Percentiles rank a stretch among this genome's conserved stretches.
phyloP scores from a whole-genome alignment of 2,329 filamentous ascomycete genomes.

The Emmonsia crescens region DNA sequence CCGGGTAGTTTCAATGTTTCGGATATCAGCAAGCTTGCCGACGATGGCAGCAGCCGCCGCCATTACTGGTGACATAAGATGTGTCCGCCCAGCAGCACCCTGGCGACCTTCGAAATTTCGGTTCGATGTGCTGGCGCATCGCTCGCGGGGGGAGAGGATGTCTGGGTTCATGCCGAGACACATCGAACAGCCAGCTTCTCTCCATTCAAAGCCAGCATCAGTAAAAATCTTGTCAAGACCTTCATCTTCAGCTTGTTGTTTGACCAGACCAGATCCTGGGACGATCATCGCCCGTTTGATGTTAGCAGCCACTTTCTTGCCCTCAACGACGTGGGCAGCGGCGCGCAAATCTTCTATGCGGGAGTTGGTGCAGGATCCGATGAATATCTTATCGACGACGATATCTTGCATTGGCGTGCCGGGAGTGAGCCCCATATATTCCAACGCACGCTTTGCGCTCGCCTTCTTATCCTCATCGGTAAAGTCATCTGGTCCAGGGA shows the following conservation, averaged over 20 bases:
- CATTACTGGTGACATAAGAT: constrained; percentile 96
- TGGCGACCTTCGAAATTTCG: constrained; percentile 96
- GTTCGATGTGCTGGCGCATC: constrained; percentile 92
- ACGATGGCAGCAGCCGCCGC: constrained; percentile 82
- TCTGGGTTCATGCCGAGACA: constrained; percentile 99
- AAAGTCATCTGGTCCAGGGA: constrained; percentile 85
- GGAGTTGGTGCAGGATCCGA: constrained; percentile 95
- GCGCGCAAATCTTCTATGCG: constrained; percentile 90
- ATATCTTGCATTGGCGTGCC: constrained; percentile 92
- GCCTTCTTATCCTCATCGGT: constrained; percentile 67
- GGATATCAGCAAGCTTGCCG: constrained; percentile 85
- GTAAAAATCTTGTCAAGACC: constrained; percentile 86
- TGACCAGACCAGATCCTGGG: constrained; percentile 87
- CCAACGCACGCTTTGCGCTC: constrained; percentile 67
- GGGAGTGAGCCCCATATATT: constrained; percentile 90
- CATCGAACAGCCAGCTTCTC: constrained; percentile 98
- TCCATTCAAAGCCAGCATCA: constrained; percentile 93
- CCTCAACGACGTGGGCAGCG: constrained; percentile 75
- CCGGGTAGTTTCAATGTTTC: constrained; percentile 54
- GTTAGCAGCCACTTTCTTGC: constrained; percentile 75
- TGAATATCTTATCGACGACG: constrained; percentile 87
- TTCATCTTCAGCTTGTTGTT: constrained; percentile 80
- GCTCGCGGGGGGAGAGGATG: constrained; percentile 81
- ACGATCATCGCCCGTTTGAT: constrained; percentile 94
- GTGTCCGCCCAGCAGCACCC: constrained; percentile 80